These are phyloP conservation scores for Cercophora scortea DNA, from an alignment of 495 filamentous ascomycete species.

Conservation along the genomic window DNA sequence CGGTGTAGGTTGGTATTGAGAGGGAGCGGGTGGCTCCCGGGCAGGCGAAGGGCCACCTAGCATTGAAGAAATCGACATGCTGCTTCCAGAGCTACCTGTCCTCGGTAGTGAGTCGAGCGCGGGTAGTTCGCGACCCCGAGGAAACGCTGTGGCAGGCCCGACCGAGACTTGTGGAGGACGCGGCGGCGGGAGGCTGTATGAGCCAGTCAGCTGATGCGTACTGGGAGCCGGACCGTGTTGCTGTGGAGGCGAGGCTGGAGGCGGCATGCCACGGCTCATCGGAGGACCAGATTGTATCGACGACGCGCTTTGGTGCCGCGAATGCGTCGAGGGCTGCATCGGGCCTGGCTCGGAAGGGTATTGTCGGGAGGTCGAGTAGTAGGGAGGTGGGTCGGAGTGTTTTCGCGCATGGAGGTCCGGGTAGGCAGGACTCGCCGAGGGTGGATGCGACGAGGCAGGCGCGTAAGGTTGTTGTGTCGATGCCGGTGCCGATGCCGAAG, in stretches of 20 bases:
- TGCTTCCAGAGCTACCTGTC: slow-evolving; percentile 47
- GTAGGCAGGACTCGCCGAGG: slow-evolving; percentile 24
- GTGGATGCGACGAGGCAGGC: slow-evolving; percentile 14
- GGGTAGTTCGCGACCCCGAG: slow-evolving; percentile 47
- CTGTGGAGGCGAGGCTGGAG: slow-evolving; percentile 42
- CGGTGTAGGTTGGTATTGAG: slow-evolving; percentile 47
- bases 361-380: slow-evolving; percentile 35
- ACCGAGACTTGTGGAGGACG: slow-evolving; percentile 44
- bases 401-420: slow-evolving; percentile 42
- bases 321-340: slow-evolving; percentile 36
- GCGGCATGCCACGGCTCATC: slow-evolving; percentile 44
- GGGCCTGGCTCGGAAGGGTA: slow-evolving; percentile 39
- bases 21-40: slow-evolving; percentile 42
- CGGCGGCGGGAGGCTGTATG: slow-evolving; percentile 39
- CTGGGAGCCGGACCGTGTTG: slow-evolving; percentile 31
- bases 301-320: slow-evolving; percentile 46
- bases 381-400: slow-evolving; percentile 37
- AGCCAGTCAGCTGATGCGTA: slow-evolving; percentile 32
- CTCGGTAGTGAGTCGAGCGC: slow-evolving; percentile 41
- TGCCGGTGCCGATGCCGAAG: too few species aligned
- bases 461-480: background rate
- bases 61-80: slow-evolving; percentile 97
- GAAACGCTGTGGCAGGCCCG: slow-evolving; percentile 43
- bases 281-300: slow-evolving; percentile 37
- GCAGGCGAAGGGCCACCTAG: slow-evolving; percentile 57